These are phyloP conservation scores for Picea glauca DNA, from an alignment of 75 land plant species.

Conservation along the genomic window DNA sequence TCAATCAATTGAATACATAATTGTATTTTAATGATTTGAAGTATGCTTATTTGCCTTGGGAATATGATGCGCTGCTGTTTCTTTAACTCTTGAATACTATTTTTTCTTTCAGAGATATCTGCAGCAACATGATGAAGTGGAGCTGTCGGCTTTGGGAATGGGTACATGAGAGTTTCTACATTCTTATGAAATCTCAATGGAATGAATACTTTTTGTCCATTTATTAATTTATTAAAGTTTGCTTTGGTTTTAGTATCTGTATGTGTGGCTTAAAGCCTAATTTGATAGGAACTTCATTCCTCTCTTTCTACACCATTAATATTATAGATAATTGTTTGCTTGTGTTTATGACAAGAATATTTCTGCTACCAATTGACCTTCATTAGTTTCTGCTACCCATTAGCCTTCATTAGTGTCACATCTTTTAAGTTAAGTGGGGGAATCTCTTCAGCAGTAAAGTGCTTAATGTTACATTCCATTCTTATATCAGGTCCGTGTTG, in stretches of 20 bases:
- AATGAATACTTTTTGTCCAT: not conserved
- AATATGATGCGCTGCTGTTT: not conserved
- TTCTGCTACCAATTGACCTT: too few relatives aligned
- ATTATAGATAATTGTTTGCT: too few relatives aligned
- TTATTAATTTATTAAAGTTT: not conserved
- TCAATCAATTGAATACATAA: too few relatives aligned
- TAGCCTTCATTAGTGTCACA: too few relatives aligned
- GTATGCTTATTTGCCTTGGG: not conserved
- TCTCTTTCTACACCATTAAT: too few relatives aligned
- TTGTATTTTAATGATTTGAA: not conserved
- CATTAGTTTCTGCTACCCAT: too few relatives aligned
- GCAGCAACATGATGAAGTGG: constrained; percentile 82
- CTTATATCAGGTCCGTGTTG: too few relatives aligned
- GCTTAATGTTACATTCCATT: too few relatives aligned
- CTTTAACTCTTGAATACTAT: not conserved
- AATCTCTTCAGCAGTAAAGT: too few relatives aligned
- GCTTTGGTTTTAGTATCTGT: not conserved
- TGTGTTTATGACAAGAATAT: too few relatives aligned
- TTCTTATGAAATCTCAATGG: not conserved
- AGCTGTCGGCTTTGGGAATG: constrained; percentile 90
- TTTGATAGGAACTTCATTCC: too few relatives aligned
- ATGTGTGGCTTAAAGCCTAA: constrained; percentile 1
- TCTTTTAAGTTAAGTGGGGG: too few relatives aligned
- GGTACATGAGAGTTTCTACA: constrained; percentile 33
- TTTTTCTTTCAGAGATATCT: constrained; percentile 63